Evolutionary conservation across 1,284 basidiomycete genomes (phyloP), one percentile per base, ranked within the genome.

Genomic region (Peniophora sp.): DNA sequence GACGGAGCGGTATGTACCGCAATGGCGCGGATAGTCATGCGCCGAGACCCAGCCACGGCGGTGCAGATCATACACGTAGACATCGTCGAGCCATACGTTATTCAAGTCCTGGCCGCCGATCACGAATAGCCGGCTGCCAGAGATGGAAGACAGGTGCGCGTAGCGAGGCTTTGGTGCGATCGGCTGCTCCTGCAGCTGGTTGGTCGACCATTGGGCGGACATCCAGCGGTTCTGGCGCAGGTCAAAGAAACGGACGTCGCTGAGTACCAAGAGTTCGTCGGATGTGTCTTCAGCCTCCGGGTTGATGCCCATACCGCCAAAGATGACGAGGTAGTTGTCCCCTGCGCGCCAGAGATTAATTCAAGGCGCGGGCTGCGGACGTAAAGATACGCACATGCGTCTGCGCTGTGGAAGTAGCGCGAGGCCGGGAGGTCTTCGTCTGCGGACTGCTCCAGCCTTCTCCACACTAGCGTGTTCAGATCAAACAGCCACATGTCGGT

Each of bases 51-150:
- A 97, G 1, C 76, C 71, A 59, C 79, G 79, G 5, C 71, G 66
- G 17, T 74, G 62, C 24, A 97, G 75, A 64, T 97, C 91, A 57
- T 86, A 93, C 10, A 93, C 85, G 64, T 90, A 88, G 51, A 94
- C 79, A 58, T 96, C 92, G 64, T 95, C 90, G n/a, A 93, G 72
- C 87, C 91, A 92, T 44, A 89, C 85, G 62, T 92, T 94, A 54
- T 79, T 83, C 57, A 91, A 80, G 64, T 97, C 91, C 64, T 97
- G 95, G 3, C 95, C 95, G 9, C 95, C 95, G 49, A 96, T 92
- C 60, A 98, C 79, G 66, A 95, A 87, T n/a, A 98, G 78, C 37
- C 85, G 78, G 63, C 88, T 82, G 5, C 85, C 75, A 10, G 90
- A 87, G 42, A 95, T 77, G 9, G 90, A 85, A 27, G 89, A 92